Base-by-base conservation (phyloP, 192 early-diverging fungal genomes). In the Podila clonocystis region DNA sequence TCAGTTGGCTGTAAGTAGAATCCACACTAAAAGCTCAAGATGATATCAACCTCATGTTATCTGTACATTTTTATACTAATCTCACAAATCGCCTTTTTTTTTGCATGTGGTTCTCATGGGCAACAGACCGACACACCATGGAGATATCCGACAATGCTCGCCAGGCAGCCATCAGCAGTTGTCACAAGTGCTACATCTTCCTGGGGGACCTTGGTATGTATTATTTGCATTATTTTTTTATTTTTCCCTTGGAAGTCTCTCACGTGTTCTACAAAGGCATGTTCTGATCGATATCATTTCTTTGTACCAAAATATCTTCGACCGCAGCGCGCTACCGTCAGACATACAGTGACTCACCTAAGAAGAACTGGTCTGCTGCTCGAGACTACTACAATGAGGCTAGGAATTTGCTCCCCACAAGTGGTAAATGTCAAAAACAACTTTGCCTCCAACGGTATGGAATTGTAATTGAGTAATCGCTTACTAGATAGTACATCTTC, bases 301-400 rank as follows among this genome's bases (percentile, higher is more conserved):
- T 19, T 29, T 50, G 15, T 29, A 28, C 45, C 31, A 24, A 41
- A 5, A 65, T 28, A 29, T 17, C 2, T 29, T 9, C 19, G 15
- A 9, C 15, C 19, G 24, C 7, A n/a, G 91, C 87, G 29, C 87
- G 91, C 24, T 93, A 93, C 75, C 85, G 87, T 20, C 90, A 92
- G 65, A 85, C 83, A 30, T 84, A 87, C 41, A 75, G 78, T 57
- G 91, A 91, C 9, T 74, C 79, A 45, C 82, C 82, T 30, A 77
- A 75, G 48, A 89, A 92, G 60, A 90, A 90, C 52, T 92, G 87
- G 86, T 70, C 82, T 0, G 72, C 82, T 2, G 90, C 91, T 5
- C 45, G 79, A 22, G 87, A 88, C 59, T 94, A 91, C 68, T 94
- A 94, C 78, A 82, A 79, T 52, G 73, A 92, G 57, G 91, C 93